Percentiles rank a stretch among this genome's conserved stretches.
These are phyloP conservation scores for Lecanicillium sp. DNA, from an alignment of 2,329 filamentous ascomycete genomes.

Conservation along the genomic window DNA sequence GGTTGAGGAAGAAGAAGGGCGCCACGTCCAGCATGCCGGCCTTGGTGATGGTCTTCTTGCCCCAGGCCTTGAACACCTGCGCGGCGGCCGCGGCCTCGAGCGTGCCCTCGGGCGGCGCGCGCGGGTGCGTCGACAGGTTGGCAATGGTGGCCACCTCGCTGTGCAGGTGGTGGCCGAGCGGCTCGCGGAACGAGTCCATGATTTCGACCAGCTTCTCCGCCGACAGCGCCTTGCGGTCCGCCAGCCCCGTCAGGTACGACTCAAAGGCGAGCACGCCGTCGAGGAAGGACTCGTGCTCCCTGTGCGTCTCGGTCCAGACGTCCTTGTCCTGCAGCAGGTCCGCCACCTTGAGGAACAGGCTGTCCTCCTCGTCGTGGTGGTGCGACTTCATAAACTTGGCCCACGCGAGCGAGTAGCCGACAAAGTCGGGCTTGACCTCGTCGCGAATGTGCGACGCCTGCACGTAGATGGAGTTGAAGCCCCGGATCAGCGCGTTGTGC, in stretches of 20 bases:
- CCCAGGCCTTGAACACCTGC: slow-evolving; percentile 51
- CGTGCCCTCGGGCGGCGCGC: slow-evolving; percentile 39
- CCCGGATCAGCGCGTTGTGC: slow-evolving; percentile 56
- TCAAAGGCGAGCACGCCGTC: slow-evolving; percentile 43
- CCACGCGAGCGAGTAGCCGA: slow-evolving; percentile 51
- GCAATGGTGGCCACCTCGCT: slow-evolving; percentile 47
- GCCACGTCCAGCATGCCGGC: slow-evolving; percentile 52
- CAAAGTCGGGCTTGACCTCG: slow-evolving; percentile 47
- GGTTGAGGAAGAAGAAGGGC: slow-evolving; percentile 57
- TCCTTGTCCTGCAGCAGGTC: slow-evolving; percentile 40
- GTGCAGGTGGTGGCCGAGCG: slow-evolving; percentile 49
- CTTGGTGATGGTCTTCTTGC: slow-evolving; percentile 56
- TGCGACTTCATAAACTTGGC: slow-evolving; percentile 52
- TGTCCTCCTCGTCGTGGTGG: slow-evolving; percentile 52
- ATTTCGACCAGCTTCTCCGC: slow-evolving; percentile 36
- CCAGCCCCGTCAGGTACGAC: slow-evolving; percentile 39
- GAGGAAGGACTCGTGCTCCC: slow-evolving; percentile 49
- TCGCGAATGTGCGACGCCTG: slow-evolving; percentile 46
- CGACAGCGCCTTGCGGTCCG: slow-evolving; percentile 33
- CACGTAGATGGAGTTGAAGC: slow-evolving; percentile 56
- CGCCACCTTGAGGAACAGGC: slow-evolving; percentile 48
- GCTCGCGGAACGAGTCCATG: slow-evolving; percentile 41
- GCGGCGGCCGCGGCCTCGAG: slow-evolving; percentile 36
- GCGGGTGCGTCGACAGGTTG: slow-evolving; percentile 38
- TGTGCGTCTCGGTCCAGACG: slow-evolving; percentile 43